Conservation (phyloP, 257 asterid species). For the Solanum appendiculatum region DNA sequence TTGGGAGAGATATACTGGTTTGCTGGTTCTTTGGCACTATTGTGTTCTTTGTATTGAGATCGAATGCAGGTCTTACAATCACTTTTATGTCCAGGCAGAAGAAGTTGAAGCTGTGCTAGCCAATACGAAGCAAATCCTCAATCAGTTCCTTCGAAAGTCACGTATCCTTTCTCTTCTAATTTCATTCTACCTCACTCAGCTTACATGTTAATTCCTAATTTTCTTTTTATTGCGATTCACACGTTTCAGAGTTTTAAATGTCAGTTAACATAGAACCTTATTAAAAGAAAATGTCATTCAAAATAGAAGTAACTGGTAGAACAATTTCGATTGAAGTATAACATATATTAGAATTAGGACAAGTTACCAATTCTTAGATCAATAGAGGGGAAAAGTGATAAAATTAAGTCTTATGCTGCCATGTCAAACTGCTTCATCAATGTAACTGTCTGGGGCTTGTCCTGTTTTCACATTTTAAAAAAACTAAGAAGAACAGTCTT, state of each 20-base stretch:
- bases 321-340: not conserved
- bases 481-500: not conserved
- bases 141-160: constrained; percentile 71
- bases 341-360: not conserved
- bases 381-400: not conserved
- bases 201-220: not conserved
- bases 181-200: not conserved
- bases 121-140: constrained; percentile 82
- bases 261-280: not conserved
- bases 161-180: constrained; percentile 48
- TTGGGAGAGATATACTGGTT: not conserved
- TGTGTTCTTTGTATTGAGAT: not conserved
- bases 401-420: not conserved
- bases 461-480: not conserved
- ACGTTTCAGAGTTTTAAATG: not conserved
- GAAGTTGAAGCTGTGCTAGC: constrained; percentile 92
- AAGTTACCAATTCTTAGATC: not conserved
- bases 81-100: constrained; percentile 38
- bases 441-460: not conserved
- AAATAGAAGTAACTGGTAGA: not conserved
- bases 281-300: not conserved
- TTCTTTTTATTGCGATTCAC: not conserved
- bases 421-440: not conserved
- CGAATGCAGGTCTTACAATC: not conserved
- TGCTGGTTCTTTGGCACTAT: not conserved